phyloP scores from a whole-genome alignment of 805 yeast genomes.

The Metschnikowia drakensbergensis region DNA sequence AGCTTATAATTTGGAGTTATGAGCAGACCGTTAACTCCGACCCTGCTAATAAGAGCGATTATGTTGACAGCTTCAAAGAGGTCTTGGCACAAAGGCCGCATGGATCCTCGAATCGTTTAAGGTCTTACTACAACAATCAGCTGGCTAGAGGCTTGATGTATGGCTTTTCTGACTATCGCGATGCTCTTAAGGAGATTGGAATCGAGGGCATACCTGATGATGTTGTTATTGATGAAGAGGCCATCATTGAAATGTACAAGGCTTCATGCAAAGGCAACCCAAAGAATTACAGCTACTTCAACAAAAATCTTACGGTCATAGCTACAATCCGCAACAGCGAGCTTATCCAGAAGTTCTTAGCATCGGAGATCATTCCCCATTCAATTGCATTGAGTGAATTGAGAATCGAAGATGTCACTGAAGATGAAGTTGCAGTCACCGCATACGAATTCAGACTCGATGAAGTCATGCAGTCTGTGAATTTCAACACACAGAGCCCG shows the following conservation, averaged over 20 bases:
- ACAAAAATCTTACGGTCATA: conserved; percentile 26
- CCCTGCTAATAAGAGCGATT: conserved; percentile 27
- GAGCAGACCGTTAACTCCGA: conserved; percentile 36
- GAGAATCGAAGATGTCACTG: conserved; percentile 41
- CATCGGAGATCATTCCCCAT: conserved; percentile 32
- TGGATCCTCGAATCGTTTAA: conserved; percentile 21
- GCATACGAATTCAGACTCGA: conserved; percentile 64
- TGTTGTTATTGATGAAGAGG: conserved; percentile 29
- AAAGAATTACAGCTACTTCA: conserved; percentile 36
- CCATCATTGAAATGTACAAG: conserved; percentile 33
- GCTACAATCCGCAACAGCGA: conserved; percentile 25
- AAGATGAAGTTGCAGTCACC: conserved; percentile 64
- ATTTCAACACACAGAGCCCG: conserved; percentile 30
- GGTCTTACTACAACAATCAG: conserved; percentile 27
- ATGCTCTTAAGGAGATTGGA: conserved; percentile 32
- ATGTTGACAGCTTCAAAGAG: conserved; percentile 35
- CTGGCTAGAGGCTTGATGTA: conserved; percentile 27
- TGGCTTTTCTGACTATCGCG: conserved; percentile 33
- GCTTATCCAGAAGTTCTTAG: conserved; percentile 22
- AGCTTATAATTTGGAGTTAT: conserved; percentile 38
- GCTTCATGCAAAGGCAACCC: conserved; percentile 28
- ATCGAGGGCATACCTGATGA: conserved; percentile 17
- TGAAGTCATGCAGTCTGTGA: conserved; percentile 40
- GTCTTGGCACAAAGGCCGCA: conserved; percentile 18
- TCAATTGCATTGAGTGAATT: conserved; percentile 33